phyloP scores from a whole-genome alignment of 2,329 filamentous ascomycete genomes.

The Penicillium palitans region DNA sequence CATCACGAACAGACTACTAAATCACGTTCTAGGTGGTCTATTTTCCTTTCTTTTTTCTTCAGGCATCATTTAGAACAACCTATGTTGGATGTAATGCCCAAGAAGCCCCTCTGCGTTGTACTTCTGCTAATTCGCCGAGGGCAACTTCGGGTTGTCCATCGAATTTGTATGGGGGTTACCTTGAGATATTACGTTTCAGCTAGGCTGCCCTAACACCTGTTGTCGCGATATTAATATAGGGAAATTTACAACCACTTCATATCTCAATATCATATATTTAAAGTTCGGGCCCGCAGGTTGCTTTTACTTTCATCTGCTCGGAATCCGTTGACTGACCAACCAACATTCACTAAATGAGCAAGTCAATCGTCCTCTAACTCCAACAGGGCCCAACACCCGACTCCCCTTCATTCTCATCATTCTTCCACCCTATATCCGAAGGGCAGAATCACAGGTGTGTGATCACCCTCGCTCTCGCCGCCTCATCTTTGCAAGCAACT shows the following conservation, averaged over 20 bases:
- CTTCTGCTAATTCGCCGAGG: background rate
- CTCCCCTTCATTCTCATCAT: background rate
- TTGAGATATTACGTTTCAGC: background rate
- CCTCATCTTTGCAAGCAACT: background rate
- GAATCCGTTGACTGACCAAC: background rate
- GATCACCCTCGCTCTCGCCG: background rate
- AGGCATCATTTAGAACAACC: no score
- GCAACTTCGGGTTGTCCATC: background rate
- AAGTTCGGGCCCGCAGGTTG: background rate
- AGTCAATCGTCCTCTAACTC: background rate
- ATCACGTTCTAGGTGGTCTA: background rate
- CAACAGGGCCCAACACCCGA: background rate
- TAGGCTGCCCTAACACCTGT: background rate
- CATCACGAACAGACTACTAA: conserved; percentile 6
- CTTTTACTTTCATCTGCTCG: background rate
- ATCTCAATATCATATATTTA: background rate
- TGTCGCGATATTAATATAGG: background rate
- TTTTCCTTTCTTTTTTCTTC: background rate
- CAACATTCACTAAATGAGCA: no score
- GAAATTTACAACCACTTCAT: background rate
- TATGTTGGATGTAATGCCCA: background rate
- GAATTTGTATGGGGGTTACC: background rate
- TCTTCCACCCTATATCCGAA: background rate
- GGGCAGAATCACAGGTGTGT: background rate
- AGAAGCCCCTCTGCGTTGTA: background rate